Base-by-base conservation (phyloP, 257 asterid genomes). In the Nicotiana benthamiana region DNA sequence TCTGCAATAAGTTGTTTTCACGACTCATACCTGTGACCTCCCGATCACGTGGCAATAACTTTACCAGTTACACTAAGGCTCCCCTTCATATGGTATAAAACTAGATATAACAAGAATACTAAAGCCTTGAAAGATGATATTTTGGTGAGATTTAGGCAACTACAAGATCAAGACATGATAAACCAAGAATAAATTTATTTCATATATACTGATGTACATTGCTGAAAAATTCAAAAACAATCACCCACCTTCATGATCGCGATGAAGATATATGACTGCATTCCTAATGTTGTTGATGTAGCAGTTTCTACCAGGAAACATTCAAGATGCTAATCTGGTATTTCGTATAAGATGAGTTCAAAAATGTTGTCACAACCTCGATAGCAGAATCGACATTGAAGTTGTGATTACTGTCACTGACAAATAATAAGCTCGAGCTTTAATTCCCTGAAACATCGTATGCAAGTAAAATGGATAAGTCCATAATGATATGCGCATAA, bases 371-470 rank as follows among this genome's bases (percentile, higher is more conserved):
- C 87, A 89, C 54, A 79, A 65, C 84, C 90, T 86, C 70, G 84
- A 78, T 9, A 88, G 87, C 82, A 90, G 79, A 72, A 91, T 63
- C 12, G 86, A 80, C 32, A 86, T 46, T 22, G 90, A 79, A 84
- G 88, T 84, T 28, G 86, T 86, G 85, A 84, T 46, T 43, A 88
- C 86, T 80, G 85, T 64, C 75, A 84, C 80, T 77, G 83, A 87
- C 17, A 87, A 72, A 83, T 65, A 62, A 11, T 81, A 80, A 34
- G 79, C 89, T 84, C 86, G 87, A 76, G 77, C 85, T 81, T 75
- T 81, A 75, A 89, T 81, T 59, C 63, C 95, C 98, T 94, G 97
- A 83, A 87, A 88, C 18, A 85, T 83, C 51, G 76, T 52, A 68
- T 76, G 82, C 18, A 81, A 12, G 20, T 46, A 57, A 28, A 48